These are phyloP conservation scores for Rhodotorula graminis DNA, from an alignment of 768 basidiomycete genomes.

Conservation along the genomic window DNA sequence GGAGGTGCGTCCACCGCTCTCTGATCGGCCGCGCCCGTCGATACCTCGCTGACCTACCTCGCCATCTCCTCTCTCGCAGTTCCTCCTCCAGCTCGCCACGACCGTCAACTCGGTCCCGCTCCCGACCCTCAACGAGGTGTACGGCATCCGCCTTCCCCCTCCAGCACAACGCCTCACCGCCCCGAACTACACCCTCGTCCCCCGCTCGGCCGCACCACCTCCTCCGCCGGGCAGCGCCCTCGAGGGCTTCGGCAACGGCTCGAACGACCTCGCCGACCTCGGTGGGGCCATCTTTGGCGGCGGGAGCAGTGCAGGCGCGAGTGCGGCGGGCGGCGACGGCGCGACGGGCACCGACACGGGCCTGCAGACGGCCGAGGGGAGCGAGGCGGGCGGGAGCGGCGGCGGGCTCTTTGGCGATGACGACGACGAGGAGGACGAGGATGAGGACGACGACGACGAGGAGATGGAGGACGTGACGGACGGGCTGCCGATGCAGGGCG, in stretches of 20 bases:
- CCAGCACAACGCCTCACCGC: constrained; percentile 48
- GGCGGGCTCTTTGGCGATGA: constrained; percentile 44
- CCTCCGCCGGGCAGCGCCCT: neutral
- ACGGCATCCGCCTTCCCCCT: constrained; percentile 49
- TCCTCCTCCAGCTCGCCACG: constrained; percentile 48
- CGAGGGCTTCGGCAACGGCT: constrained; percentile 1
- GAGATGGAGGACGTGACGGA: constrained; percentile 37
- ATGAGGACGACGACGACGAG: constrained; percentile 39
- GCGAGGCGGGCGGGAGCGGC: constrained; percentile 39
- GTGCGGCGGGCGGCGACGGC: neutral
- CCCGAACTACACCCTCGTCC: constrained; percentile 49
- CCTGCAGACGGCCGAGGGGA: constrained; percentile 17
- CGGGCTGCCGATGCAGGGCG: constrained; percentile 1
- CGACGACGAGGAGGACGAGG: constrained; percentile 42
- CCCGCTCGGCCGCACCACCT: constrained; percentile 35
- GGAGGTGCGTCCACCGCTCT: constrained; percentile 45
- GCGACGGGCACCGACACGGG: neutral
- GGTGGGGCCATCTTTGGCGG: neutral
- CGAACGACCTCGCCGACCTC: constrained; percentile 1
- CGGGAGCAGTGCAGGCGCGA: constrained; percentile 16
- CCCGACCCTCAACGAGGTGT: constrained; percentile 49
- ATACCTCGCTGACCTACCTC: neutral
- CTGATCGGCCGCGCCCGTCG: too few species aligned
- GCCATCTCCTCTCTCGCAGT: constrained; percentile 40
- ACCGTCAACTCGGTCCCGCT: constrained; percentile 50